These are phyloP conservation scores for Candida anglica DNA, from an alignment of 805 yeast genomes.

Conservation along the genomic window DNA sequence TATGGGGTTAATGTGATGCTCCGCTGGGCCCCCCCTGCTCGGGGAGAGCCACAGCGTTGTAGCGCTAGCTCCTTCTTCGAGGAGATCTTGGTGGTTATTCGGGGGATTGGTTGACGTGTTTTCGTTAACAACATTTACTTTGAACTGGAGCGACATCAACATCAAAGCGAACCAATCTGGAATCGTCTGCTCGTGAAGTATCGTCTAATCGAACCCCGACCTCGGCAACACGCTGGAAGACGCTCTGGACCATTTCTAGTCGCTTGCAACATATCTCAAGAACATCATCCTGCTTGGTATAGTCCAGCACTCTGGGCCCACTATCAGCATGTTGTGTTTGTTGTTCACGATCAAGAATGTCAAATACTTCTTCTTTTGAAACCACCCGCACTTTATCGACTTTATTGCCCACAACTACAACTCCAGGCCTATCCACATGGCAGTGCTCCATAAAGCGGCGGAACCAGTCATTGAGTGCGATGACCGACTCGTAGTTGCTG, in stretches of 20 bases:
- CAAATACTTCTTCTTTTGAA: constrained; percentile 8
- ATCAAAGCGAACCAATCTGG: constrained; percentile 5
- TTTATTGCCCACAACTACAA: constrained; percentile 53
- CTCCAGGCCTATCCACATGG: constrained; percentile 43
- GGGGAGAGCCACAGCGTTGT: too few relatives aligned
- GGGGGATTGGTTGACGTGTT: too few relatives aligned
- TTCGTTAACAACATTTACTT: too few relatives aligned
- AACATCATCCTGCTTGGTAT: too few relatives aligned
- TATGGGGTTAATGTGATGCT: too few relatives aligned
- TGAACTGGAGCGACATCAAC: constrained; percentile 1
- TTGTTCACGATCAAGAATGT: constrained; percentile 32
- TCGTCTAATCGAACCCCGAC: constrained; percentile 19
- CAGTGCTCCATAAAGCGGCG: constrained; percentile 45
- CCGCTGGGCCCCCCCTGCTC: too few relatives aligned
- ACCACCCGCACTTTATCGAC: constrained; percentile 25
- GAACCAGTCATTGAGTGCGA: constrained; percentile 46
- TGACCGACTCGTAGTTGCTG: constrained; percentile 47
- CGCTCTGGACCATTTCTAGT: constrained; percentile 24
- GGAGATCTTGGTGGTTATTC: too few relatives aligned
- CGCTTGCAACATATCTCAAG: constrained; percentile 30
- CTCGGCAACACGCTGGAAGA: constrained; percentile 34
- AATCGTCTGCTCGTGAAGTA: constrained; percentile 5
- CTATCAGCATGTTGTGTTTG: too few relatives aligned
- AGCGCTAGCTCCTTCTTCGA: too few relatives aligned
- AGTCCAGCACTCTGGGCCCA: too few relatives aligned